Evolutionary conservation across 352 stramenopile genomes (phyloP).

Genomic region (Thalassiosira sp.): DNA sequence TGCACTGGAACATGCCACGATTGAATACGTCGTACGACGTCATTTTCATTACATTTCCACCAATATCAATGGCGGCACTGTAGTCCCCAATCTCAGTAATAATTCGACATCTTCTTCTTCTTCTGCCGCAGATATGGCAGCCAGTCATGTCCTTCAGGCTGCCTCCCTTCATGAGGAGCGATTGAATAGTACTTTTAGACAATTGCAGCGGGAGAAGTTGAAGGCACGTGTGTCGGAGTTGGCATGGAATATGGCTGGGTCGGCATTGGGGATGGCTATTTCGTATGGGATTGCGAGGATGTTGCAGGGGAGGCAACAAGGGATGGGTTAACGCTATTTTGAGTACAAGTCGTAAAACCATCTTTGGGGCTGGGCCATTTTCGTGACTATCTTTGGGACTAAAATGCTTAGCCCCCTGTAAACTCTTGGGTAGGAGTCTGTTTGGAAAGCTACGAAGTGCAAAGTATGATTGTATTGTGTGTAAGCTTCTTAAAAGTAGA

Average conservation of each 20-base stretch:
- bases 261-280: constrained; percentile 47
- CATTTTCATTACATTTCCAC: constrained; percentile 82
- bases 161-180: constrained; percentile 34
- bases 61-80: constrained; percentile 6
- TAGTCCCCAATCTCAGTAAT: not conserved
- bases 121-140: constrained; percentile 29
- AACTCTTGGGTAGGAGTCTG: no score
- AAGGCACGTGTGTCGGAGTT: constrained; percentile 51
- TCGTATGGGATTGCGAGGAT: constrained; percentile 58
- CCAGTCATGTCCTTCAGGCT: constrained; percentile 17
- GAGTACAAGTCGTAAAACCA: no score
- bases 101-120: no score
- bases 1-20: constrained; percentile 62
- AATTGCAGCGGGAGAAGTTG: constrained; percentile 52
- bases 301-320: constrained; percentile 37
- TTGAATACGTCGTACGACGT: constrained; percentile 63
- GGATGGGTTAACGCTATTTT: not conserved
- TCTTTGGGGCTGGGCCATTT: not conserved
- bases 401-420: not conserved
- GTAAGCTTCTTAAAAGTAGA: no score
- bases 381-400: not conserved
- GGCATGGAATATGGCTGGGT: constrained; percentile 54
- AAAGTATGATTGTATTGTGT: no score
- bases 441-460: no score
- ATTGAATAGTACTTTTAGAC: constrained; percentile 38